Base-by-base conservation (phyloP, 305 asterid species). In the Lippia alba region DNA sequence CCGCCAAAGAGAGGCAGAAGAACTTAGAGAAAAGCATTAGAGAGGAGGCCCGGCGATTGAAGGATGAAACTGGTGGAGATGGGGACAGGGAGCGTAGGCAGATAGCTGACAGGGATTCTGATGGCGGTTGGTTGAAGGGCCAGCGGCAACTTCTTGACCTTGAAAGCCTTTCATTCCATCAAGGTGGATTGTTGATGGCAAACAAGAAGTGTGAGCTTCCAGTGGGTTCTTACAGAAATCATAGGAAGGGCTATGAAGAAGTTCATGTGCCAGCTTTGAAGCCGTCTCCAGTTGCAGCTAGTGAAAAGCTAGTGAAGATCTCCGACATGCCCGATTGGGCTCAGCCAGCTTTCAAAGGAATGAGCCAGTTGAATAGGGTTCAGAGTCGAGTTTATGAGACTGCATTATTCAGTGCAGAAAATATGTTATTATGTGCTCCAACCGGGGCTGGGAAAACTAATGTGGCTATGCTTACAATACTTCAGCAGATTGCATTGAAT, bases 371-470 rank as follows among this genome's bases (percentile, higher is more conserved):
- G 83, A 94, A 94, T 78, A 81, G 96, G 85, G 91, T 90, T 70
- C 98, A 94, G 84, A 94, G 96, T 78, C 91, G 76, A 80, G 99
- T 94, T 53, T 94, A 94, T 53, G 88, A 88, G 60, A 84, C 96
- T 71, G 97, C 99, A 33, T 80, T 94, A 8, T 87, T 85, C 74
- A 48, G 85, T 60, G 91, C 97, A 1, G 94, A 91, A 51, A 94
- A 94, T 75, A 58, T 91, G 41, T 79, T 94, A 57, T 71, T 94
- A 36, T 94, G 99, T 88, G 99, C 99, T 71, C 99, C 99, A 59
- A 94, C 97, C 56, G 99, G 98, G 18, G 96, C 98, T 59, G 98
- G 98, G 55, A 94, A 94, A 81, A 94, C 99, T 18, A 94, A 94
- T 74, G 99, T 94, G 70, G 99, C 97, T 16, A 88, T 91, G 98